Evolutionary conservation across 352 stramenopile genomes (phyloP).

Genomic region (Phytophthora palmivora): DNA sequence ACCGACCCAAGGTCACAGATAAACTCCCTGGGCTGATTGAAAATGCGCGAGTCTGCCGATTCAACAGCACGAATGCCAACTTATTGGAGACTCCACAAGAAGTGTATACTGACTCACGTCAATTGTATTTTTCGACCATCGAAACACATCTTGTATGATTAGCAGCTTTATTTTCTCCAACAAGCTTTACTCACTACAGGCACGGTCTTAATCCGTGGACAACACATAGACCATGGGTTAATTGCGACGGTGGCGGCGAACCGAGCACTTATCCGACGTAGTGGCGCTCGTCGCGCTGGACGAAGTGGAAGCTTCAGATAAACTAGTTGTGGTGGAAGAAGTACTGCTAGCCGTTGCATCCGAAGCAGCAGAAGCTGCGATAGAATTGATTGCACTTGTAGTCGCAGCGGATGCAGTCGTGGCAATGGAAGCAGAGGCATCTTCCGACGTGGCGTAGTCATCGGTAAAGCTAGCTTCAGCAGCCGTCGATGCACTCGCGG

Average conservation of each 20-base stretch:
- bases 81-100: neutral
- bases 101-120: conserved; percentile 17
- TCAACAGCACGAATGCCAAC: no score
- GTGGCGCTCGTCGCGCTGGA: conserved; percentile 9
- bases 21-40: no score
- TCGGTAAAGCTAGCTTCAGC: conserved; percentile 19
- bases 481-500: conserved; percentile 15
- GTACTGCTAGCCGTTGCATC: conserved; percentile 2
- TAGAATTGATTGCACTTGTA: conserved; percentile 4
- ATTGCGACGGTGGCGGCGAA: conserved; percentile 21
- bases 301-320: neutral
- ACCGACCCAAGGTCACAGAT: no score
- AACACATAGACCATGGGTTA: neutral
- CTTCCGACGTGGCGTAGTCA: conserved; percentile 31
- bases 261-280: conserved; percentile 25
- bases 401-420: conserved; percentile 11
- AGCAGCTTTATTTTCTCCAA: no score
- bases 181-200: neutral
- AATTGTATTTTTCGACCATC: conserved; percentile 12
- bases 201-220: neutral
- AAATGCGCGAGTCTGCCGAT: no score
- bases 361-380: neutral
- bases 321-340: neutral
- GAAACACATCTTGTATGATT: conserved; percentile 12
- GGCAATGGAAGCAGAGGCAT: conserved; percentile 15